These are phyloP conservation scores for Gryganskiella cystojenkinii DNA, from an alignment of 192 early-diverging fungal genomes.

Conservation along the genomic window DNA sequence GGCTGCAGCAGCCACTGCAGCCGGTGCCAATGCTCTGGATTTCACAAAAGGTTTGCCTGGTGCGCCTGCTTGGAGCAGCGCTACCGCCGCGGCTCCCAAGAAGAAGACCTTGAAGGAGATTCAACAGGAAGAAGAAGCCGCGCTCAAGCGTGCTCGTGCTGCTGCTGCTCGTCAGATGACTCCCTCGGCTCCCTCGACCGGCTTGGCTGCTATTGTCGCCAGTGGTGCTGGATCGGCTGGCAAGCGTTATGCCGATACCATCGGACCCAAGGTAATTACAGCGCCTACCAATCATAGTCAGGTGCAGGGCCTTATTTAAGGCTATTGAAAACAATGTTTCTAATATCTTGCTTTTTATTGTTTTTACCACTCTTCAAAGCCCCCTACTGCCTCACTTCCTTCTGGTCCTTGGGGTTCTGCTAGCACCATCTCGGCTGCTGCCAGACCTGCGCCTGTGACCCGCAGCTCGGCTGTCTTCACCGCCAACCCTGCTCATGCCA, in stretches of 20 bases:
- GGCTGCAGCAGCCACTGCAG: conserved; percentile 28
- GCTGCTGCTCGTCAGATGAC: conserved; percentile 42
- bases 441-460: conserved; percentile 10
- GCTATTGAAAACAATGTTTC: too few relatives aligned
- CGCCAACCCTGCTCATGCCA: background rate
- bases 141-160: conserved; percentile 51
- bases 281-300: background rate
- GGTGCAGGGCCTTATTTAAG: too few relatives aligned
- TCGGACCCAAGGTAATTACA: conserved; percentile 25
- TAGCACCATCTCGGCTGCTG: background rate
- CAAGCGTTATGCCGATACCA: conserved; percentile 57
- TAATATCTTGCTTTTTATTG: conserved; percentile 1
- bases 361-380: too few relatives aligned
- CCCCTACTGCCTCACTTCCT: conserved; percentile 11
- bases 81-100: conserved; percentile 57
- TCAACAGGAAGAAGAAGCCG: conserved; percentile 65
- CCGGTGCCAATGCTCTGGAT: conserved; percentile 5
- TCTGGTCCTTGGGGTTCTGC: conserved; percentile 16
- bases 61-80: conserved; percentile 36
- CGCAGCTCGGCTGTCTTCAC: conserved; percentile 10
- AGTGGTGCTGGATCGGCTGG: conserved; percentile 28
- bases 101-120: conserved; percentile 67
- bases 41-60: conserved; percentile 26
- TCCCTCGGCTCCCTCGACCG: conserved; percentile 5
- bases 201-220: conserved; percentile 28